phyloP scores from a whole-genome alignment of 352 stramenopile genomes.

The Phytophthora foliorum region DNA sequence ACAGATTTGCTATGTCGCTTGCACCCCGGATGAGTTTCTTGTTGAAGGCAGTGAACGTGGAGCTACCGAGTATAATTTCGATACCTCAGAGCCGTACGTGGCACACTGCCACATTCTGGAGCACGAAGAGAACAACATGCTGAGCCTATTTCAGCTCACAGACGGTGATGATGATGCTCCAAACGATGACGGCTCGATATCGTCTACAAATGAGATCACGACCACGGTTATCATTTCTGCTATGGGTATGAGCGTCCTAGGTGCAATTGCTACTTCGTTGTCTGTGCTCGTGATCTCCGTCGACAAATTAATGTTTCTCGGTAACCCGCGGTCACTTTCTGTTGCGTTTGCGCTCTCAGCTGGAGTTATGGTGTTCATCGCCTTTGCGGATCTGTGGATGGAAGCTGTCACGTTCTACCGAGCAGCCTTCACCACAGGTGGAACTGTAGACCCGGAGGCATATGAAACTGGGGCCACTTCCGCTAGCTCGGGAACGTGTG shows the following conservation, averaged over 20 bases:
- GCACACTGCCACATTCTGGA: slow-evolving; percentile 84
- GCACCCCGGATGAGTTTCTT: slow-evolving; percentile 76
- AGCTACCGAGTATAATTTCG: slow-evolving; percentile 71
- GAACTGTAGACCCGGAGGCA: slow-evolving; percentile 63
- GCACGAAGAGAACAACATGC: slow-evolving; percentile 83
- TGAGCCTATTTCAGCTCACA: slow-evolving; percentile 73
- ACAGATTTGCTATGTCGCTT: slow-evolving; percentile 82
- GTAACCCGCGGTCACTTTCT: slow-evolving; percentile 60
- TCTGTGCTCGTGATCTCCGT: slow-evolving; percentile 79
- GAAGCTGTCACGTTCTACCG: slow-evolving; percentile 70
- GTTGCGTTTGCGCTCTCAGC: slow-evolving; percentile 80
- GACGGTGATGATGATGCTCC: slow-evolving; percentile 56
- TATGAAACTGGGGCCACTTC: slow-evolving; percentile 66
- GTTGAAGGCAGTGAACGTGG: slow-evolving; percentile 58
- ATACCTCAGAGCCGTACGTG: slow-evolving; percentile 78
- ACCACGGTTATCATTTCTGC: slow-evolving; percentile 60
- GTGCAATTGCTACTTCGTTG: slow-evolving; percentile 71
- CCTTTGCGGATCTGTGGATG: slow-evolving; percentile 71
- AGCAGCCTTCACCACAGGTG: slow-evolving; percentile 64
- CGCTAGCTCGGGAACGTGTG: slow-evolving; percentile 52
- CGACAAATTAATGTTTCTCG: slow-evolving; percentile 70
- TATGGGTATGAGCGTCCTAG: slow-evolving; percentile 83
- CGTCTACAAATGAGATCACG: slow-evolving; percentile 49
- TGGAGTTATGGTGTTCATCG: slow-evolving; percentile 84
- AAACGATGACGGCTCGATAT: slow-evolving; percentile 53